Percentiles rank a stretch among this genome's conserved stretches.
Evolutionary conservation across 2,329 filamentous ascomycete genomes (phyloP).

Genomic region (Shiraia bambusicola): DNA sequence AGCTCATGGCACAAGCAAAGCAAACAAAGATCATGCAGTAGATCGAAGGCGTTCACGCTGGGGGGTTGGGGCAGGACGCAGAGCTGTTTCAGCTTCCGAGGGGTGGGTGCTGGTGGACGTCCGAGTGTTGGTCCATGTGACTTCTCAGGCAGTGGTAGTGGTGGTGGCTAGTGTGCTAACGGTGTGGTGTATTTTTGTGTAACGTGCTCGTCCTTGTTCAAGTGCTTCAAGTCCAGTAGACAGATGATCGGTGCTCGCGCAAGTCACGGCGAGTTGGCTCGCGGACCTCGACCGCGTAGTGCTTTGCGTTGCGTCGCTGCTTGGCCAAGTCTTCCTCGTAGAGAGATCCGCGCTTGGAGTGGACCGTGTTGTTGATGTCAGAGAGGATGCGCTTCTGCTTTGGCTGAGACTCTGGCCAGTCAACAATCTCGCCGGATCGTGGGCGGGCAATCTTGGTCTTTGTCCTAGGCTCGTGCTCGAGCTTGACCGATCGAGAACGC

Average conservation of each 20-base stretch:
- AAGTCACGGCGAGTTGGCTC: constrained; percentile 42
- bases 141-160: constrained; percentile 2
- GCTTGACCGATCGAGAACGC: constrained; percentile 34
- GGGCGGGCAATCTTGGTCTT: constrained; percentile 33
- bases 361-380: constrained; percentile 34
- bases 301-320: constrained; percentile 39
- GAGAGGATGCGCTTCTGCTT: constrained; percentile 23
- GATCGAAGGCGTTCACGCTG: constrained; percentile 19
- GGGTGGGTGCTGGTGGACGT: constrained; percentile 12
- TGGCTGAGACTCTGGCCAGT: constrained; percentile 33
- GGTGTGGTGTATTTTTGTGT: constrained; percentile 10
- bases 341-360: constrained; percentile 44
- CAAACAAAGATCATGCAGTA: constrained; percentile 13
- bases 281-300: constrained; percentile 46
- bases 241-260: constrained; percentile 41
- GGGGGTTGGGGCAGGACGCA: constrained; percentile 19
- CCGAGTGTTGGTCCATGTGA: constrained; percentile 3
- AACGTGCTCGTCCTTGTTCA: constrained; percentile 13
- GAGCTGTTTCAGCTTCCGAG: constrained; percentile 26
- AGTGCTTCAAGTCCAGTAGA: constrained; percentile 42
- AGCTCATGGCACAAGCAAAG: constrained; percentile 4
- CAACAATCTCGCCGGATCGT: constrained; percentile 41
- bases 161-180: constrained; percentile 8
- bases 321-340: constrained; percentile 44
- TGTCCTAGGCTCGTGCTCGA: constrained; percentile 32